Base-by-base conservation (phyloP, 2,329 filamentous ascomycete species). In the Ilyonectria sp. region DNA sequence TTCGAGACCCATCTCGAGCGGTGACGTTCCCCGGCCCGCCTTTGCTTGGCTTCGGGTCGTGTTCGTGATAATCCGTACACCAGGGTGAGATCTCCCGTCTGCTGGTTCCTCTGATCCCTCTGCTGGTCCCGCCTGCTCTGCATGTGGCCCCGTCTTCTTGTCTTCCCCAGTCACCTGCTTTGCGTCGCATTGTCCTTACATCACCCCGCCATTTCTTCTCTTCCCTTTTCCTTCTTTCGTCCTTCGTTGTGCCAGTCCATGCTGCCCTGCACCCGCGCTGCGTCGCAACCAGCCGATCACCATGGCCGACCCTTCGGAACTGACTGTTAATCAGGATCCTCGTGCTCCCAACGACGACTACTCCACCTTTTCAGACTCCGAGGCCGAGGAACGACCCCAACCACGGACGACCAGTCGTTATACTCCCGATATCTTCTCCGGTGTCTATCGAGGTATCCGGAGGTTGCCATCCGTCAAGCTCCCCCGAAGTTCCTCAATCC, bases 361-460 rank as follows among this genome's bases (percentile, higher is more conserved):
- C 70, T 81, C 81, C 62, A 80, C 79, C 62, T 80, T 82, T 70
- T 83, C 84, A 72, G 85, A 86, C 67, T 81, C 82, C 65, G 82
- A 85, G 63, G 75, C 79, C 71, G 84, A 86, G 71, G 79, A 83
- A 35, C 79, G 77, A 59, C 71, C 60, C 49, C 67, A 65, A 44
- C 37, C 37, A 17, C 59, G 68, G 55, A 68, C 75, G 71, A 73
- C 74, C 69, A 78, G 72, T 65, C 79, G 70, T 56, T 76, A 75
- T 73, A 72, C 84, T 23, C 82, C 85, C 68, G 85, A 88, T 60
- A 78, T 87, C 65, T 74, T 88, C 60, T 84, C 85, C 52, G 84
- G 84, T 71, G 84, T 87, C 71, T 86, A 87, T 74, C 85, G 86
- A 70, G 85, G 85, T 69, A 80, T 87, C 69, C 85, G 82, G 73